phyloP scores from a whole-genome alignment of 352 stramenopile species.

The Phytophthora citricola region DNA sequence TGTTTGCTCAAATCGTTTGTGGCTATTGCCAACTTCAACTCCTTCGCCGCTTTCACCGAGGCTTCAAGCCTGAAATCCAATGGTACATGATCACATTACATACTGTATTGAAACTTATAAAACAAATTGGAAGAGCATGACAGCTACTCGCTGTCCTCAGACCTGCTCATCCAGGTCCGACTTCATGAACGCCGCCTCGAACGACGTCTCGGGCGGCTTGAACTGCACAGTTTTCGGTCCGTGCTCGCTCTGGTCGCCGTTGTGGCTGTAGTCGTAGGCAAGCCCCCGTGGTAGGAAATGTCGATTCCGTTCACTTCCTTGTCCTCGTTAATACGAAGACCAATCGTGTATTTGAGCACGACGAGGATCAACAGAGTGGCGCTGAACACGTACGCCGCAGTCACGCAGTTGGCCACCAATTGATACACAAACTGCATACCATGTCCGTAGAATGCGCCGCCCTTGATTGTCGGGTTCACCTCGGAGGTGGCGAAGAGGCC shows the following conservation, averaged over 20 bases:
- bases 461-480: constrained; percentile 57
- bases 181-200: constrained; percentile 16
- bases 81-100: no score
- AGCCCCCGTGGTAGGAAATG: constrained; percentile 73
- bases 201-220: constrained; percentile 8
- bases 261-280: constrained; percentile 63
- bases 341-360: constrained; percentile 69
- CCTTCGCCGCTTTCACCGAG: no score
- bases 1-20: not conserved
- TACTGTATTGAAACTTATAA: not conserved
- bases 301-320: constrained; percentile 80
- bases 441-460: constrained; percentile 61
- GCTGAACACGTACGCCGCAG: constrained; percentile 63
- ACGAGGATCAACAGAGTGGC: constrained; percentile 69
- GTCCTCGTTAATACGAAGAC: constrained; percentile 72
- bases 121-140: not conserved
- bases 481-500: constrained; percentile 68
- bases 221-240: constrained; percentile 4
- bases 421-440: constrained; percentile 53
- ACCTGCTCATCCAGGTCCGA: constrained; percentile 6
- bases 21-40: no score
- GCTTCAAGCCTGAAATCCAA: no score
- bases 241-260: constrained; percentile 34
- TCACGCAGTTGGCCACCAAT: constrained; percentile 52
- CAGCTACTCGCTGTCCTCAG: not conserved